Conservation (phyloP, 352 stramenopile genomes). For the Pythium coloratum region DNA sequence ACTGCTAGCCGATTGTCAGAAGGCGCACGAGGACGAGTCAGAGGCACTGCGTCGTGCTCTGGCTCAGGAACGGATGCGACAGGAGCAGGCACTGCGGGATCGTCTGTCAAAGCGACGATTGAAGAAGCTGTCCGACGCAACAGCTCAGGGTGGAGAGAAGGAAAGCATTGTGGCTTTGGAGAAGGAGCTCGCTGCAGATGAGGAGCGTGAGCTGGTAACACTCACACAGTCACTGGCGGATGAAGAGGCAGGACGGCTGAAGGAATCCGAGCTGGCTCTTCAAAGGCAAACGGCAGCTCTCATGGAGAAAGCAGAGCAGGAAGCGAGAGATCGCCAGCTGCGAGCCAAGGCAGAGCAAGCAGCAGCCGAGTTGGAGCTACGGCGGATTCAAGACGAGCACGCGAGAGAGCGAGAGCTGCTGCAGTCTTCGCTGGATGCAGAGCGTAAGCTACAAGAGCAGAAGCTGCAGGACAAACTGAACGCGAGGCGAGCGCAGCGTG, state of each 20-base stretch:
- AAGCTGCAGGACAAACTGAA: slow-evolving; percentile 44
- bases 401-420: slow-evolving; percentile 52
- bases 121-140: slow-evolving; percentile 8
- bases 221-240: slow-evolving; percentile 10
- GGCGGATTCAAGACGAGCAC: slow-evolving; percentile 55
- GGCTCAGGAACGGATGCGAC: slow-evolving; percentile 11
- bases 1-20: slow-evolving; percentile 12
- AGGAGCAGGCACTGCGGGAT: slow-evolving; percentile 17
- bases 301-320: slow-evolving; percentile 20
- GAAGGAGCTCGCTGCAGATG: slow-evolving; percentile 5
- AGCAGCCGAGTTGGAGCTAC: slow-evolving; percentile 50
- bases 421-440: slow-evolving; percentile 42
- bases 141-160: not conserved
- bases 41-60: slow-evolving; percentile 12
- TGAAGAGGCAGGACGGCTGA: slow-evolving; percentile 10
- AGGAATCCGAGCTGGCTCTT: slow-evolving; percentile 24
- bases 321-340: slow-evolving; percentile 1
- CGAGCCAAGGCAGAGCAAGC: slow-evolving; percentile 7
- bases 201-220: slow-evolving; percentile 5
- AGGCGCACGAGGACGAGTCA: slow-evolving; percentile 6
- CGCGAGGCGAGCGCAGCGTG: slow-evolving; percentile 15
- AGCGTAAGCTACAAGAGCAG: slow-evolving; percentile 64
- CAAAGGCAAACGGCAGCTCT: slow-evolving; percentile 40
- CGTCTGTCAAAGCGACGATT: slow-evolving; percentile 14
- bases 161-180: not conserved